These are phyloP conservation scores for Mortierella sp. DNA, from an alignment of 371 early-diverging fungal genomes.

Conservation along the genomic window DNA sequence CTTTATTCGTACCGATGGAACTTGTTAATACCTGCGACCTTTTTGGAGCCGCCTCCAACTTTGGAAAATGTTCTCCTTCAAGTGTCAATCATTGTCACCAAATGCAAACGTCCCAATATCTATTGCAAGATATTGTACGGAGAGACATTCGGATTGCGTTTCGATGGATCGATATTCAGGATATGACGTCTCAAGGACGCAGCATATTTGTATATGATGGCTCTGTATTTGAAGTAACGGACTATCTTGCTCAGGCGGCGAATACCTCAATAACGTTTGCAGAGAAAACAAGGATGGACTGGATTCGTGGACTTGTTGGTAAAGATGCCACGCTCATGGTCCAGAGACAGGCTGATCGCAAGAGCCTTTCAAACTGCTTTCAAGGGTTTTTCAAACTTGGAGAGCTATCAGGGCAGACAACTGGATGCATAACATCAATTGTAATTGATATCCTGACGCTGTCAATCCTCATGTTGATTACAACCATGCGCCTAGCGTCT, in stretches of 20 bases:
- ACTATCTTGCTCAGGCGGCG: constrained; percentile 35
- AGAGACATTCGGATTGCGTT: constrained; percentile 23
- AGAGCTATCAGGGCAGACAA: constrained; percentile 72
- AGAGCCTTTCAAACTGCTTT: constrained; percentile 61
- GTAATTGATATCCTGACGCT: constrained; percentile 54
- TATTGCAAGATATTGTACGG: background rate
- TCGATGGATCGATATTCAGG: constrained; percentile 21
- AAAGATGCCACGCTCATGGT: constrained; percentile 57
- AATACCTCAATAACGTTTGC: constrained; percentile 20
- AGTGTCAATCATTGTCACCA: constrained; percentile 28
- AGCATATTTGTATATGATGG: constrained; percentile 55
- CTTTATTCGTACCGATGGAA: constrained; percentile 42
- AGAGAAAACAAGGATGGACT: constrained; percentile 27
- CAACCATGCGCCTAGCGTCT: constrained; percentile 76
- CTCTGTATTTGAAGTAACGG: constrained; percentile 52
- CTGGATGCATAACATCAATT: constrained; percentile 77
- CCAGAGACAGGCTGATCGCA: constrained; percentile 19
- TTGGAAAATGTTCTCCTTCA: constrained; percentile 25
- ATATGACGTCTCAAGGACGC: background rate
- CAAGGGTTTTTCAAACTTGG: constrained; percentile 73
- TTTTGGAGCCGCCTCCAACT: constrained; percentile 25
- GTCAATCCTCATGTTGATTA: constrained; percentile 70
- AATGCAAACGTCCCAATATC: constrained; percentile 17
- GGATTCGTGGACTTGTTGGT: constrained; percentile 50
- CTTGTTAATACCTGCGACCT: constrained; percentile 21